Percentiles rank a stretch among this genome's conserved stretches.
phyloP scores from a whole-genome alignment of 169 alveolate species.

The Perkinsus marinus region DNA sequence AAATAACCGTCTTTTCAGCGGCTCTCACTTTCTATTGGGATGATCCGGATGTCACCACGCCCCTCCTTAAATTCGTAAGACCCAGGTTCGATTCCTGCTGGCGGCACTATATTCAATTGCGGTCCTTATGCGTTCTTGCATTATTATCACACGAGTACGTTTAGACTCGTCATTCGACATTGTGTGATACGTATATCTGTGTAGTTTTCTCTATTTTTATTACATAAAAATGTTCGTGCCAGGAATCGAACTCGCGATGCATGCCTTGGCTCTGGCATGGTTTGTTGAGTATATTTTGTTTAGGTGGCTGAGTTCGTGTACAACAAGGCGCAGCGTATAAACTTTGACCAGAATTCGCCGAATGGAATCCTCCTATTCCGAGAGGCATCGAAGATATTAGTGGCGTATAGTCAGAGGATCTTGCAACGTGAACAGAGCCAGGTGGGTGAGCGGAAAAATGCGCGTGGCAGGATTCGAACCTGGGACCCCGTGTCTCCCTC shows the following conservation, averaged over 20 bases:
- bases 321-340: constrained; percentile 68
- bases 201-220: too few relatives aligned
- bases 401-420: constrained; percentile 12
- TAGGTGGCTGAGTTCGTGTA: constrained; percentile 53
- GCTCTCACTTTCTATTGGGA: constrained; percentile 74
- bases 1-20: constrained; percentile 48
- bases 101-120: constrained; percentile 2
- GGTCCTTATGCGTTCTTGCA: too few relatives aligned
- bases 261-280: constrained; percentile 10
- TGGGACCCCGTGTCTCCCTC: too few relatives aligned
- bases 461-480: too few relatives aligned
- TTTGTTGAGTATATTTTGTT: not conserved
- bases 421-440: not conserved
- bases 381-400: constrained; percentile 62
- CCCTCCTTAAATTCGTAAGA: constrained; percentile 67
- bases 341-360: constrained; percentile 76
- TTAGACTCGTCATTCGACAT: too few relatives aligned
- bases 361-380: constrained; percentile 74
- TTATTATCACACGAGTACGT: too few relatives aligned
- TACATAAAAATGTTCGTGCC: too few relatives aligned
- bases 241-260: too few relatives aligned
- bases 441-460: too few relatives aligned
- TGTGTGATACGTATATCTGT: too few relatives aligned
- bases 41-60: constrained; percentile 69
- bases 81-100: constrained; percentile 42